Evolutionary conservation across 139 green algal species (phyloP).

Genomic region (Pleodorina starrii): DNA sequence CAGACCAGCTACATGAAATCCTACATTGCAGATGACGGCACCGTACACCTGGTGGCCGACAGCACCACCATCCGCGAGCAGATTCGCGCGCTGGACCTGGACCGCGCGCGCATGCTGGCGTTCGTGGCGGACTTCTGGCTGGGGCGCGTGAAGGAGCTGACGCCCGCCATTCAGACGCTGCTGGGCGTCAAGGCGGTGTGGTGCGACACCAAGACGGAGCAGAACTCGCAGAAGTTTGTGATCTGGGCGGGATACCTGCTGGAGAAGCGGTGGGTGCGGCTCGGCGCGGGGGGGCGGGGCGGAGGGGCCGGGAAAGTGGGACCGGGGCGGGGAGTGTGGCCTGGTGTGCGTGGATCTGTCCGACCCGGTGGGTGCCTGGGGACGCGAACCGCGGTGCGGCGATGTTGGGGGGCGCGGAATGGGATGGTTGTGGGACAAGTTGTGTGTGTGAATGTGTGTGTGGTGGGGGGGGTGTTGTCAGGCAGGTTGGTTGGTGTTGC

Average conservation of each 20-base stretch:
- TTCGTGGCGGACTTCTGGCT: slow-evolving; percentile 80
- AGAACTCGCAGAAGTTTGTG: slow-evolving; percentile 90
- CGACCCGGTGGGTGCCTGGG: no score
- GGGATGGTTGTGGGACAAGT: no score
- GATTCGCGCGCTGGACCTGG: slow-evolving; percentile 76
- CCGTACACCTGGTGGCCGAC: slow-evolving; percentile 84
- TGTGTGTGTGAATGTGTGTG: no score
- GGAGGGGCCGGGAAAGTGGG: no score
- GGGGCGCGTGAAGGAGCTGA: slow-evolving; percentile 77
- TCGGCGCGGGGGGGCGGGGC: slow-evolving; percentile 56
- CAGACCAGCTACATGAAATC: slow-evolving; percentile 68
- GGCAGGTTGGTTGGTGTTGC: no score
- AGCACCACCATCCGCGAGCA: slow-evolving; percentile 56
- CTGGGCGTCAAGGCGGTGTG: slow-evolving; percentile 88
- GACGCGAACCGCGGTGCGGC: no score
- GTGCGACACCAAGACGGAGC: slow-evolving; percentile 82
- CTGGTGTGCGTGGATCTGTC: no score
- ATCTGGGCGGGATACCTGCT: slow-evolving; percentile 89
- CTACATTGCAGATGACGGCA: slow-evolving; percentile 83
- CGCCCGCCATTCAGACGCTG: slow-evolving; percentile 70
- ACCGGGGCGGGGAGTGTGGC: no score
- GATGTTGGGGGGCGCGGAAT: no score
- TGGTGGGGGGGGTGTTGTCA: no score
- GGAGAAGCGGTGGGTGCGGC: slow-evolving; percentile 68
- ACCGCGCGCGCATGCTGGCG: slow-evolving; percentile 79